phyloP scores from a whole-genome alignment of 163 green algal genomes.

The Scenedesmus sp. region DNA sequence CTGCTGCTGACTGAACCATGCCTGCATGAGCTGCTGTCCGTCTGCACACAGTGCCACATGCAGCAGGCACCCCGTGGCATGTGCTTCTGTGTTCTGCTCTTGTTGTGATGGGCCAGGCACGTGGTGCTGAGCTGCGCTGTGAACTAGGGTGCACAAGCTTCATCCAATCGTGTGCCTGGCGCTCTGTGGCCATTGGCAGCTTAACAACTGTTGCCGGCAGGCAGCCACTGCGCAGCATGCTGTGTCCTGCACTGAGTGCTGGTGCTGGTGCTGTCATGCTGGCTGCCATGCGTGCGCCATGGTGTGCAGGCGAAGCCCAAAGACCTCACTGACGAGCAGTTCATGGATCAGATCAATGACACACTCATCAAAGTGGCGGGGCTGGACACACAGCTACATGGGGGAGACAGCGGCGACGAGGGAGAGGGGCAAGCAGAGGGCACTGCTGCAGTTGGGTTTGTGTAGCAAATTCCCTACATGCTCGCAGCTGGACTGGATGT shows the following conservation, averaged over 20 bases:
- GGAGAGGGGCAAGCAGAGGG: neutral
- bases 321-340: conserved; percentile 67
- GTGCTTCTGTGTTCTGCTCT: no score
- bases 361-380: conserved; percentile 69
- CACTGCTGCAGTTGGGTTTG: neutral
- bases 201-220: no score
- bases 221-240: neutral
- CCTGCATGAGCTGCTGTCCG: neutral
- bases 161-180: no score
- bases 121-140: no score
- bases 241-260: neutral
- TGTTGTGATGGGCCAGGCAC: no score
- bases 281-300: neutral
- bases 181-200: no score
- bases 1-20: neutral
- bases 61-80: no score
- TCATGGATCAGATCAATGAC: conserved; percentile 76
- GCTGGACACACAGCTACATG: conserved; percentile 47
- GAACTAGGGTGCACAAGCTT: no score
- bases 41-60: no score
- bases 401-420: conserved; percentile 5
- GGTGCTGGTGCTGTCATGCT: neutral
- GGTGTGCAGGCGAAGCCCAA: conserved; percentile 66
- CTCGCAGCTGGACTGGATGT: no score
- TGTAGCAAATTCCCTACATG: neutral